Percentiles rank a stretch among this genome's conserved stretches.
These are phyloP conservation scores for Exophiala alcalophila DNA, from an alignment of 2,329 filamentous ascomycete species.

Conservation along the genomic window DNA sequence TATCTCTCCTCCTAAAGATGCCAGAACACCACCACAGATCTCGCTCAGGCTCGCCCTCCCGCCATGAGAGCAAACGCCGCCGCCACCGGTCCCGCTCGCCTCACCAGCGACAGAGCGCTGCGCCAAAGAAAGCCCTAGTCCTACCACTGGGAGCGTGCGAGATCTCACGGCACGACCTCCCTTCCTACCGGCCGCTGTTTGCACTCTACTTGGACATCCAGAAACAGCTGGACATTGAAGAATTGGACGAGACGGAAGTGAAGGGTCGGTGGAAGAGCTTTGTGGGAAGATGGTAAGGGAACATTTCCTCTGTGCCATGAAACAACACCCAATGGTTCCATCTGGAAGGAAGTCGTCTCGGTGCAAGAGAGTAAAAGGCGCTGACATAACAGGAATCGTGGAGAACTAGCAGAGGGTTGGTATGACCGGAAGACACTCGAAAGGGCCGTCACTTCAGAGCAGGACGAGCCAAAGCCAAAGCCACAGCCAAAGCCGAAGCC, in stretches of 20 bases:
- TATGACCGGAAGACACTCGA: conserved; percentile 76
- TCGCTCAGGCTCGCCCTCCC: conserved; percentile 25
- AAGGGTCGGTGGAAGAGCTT: conserved; percentile 94
- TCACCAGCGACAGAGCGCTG: not conserved
- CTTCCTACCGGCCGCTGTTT: conserved; percentile 67
- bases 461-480: conserved; percentile 12
- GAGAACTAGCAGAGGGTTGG: conserved; percentile 85
- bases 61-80: conserved; percentile 9
- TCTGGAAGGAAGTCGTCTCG: not conserved
- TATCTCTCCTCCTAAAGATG: conserved; percentile 4
- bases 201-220: conserved; percentile 85
- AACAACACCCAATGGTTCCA: not conserved
- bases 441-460: conserved; percentile 38
- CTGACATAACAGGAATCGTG: conserved; percentile 64
- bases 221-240: conserved; percentile 68
- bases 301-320: too few relatives aligned
- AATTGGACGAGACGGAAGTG: conserved; percentile 70
- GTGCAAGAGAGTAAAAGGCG: not conserved
- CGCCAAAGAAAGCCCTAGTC: conserved; percentile 39
- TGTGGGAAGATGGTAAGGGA: conserved; percentile 71
- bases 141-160: conserved; percentile 66
- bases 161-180: conserved; percentile 68
- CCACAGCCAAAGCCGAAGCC: not conserved
- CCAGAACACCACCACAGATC: conserved; percentile 8
- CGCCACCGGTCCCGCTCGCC: conserved; percentile 17